Evolutionary conservation across 129 eudicot genomes (phyloP).

Genomic region (Pseudognaphalium luteoalbum): DNA sequence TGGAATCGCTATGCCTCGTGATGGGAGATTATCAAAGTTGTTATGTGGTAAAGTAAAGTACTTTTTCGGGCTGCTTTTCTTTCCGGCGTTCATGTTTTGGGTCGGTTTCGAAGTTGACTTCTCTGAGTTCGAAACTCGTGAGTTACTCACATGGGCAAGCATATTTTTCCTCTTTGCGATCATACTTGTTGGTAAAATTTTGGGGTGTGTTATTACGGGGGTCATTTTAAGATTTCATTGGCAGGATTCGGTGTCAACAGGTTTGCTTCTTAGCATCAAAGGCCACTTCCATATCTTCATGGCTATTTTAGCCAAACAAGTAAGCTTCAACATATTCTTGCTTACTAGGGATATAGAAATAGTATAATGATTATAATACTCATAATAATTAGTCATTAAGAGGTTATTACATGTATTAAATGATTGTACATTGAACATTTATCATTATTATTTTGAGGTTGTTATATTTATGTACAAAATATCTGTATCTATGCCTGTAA

Average conservation of each 20-base stretch:
- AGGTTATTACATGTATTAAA: too few relatives aligned
- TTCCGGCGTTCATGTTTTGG: conserved; percentile 79
- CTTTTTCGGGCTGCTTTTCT: conserved; percentile 58
- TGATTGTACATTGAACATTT: background rate
- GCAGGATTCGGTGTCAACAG: conserved; percentile 73
- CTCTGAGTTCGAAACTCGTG: conserved; percentile 37
- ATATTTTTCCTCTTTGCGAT: conserved; percentile 45
- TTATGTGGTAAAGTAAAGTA: conserved; percentile 64
- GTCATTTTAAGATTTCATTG: conserved; percentile 76
- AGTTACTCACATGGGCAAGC: conserved; percentile 47
- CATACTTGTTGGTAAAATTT: conserved; percentile 57
- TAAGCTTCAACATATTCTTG: conserved; percentile 26
- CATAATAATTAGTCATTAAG: too few relatives aligned
- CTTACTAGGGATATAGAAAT: background rate
- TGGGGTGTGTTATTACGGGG: conserved; percentile 60
- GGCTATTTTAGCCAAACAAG: conserved; percentile 55
- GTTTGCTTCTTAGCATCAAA: conserved; percentile 73
- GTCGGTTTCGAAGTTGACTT: conserved; percentile 64
- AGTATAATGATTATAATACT: too few relatives aligned
- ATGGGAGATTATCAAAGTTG: conserved; percentile 74
- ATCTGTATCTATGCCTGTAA: too few relatives aligned
- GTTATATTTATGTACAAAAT: too few relatives aligned
- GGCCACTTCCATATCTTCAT: conserved; percentile 86
- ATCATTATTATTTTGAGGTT: background rate
- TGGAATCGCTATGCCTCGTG: conserved; percentile 79